Evolutionary conservation across 2,329 filamentous ascomycete genomes (phyloP).

Genomic region (Penicillium sp.): DNA sequence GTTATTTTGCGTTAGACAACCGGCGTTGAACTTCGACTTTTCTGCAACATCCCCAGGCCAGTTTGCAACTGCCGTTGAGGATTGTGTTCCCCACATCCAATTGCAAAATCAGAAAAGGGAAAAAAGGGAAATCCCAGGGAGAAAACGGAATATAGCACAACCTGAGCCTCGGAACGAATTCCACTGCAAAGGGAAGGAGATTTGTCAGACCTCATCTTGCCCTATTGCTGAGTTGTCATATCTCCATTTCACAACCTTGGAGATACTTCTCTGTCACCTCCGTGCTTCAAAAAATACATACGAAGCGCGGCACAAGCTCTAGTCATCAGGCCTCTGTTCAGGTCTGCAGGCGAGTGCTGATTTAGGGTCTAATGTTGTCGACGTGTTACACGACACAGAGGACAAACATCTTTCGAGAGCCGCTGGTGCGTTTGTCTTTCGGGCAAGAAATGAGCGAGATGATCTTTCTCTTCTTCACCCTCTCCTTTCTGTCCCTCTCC

Average conservation of each 20-base stretch:
- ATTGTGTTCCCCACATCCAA: constrained; percentile 22
- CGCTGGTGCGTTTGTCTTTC: constrained; percentile 28
- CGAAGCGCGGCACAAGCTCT: constrained; percentile 8
- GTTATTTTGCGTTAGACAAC: constrained; percentile 12
- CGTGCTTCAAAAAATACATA: background rate
- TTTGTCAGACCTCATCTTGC: background rate
- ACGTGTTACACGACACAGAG: constrained; percentile 34
- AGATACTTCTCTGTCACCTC: background rate
- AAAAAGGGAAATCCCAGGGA: background rate
- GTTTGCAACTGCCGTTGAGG: constrained; percentile 29
- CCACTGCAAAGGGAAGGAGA: background rate
- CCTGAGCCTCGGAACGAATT: constrained; percentile 1
- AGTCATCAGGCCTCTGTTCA: constrained; percentile 21
- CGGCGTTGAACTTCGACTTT: constrained; percentile 8
- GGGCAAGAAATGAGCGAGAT: constrained; percentile 7
- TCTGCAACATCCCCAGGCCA: constrained; percentile 24
- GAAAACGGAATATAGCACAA: constrained; percentile 2
- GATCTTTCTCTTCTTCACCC: constrained; percentile 9
- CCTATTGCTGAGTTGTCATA: background rate
- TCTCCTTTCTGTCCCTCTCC: background rate
- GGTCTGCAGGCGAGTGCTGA: constrained; percentile 24
- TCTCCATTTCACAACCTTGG: background rate
- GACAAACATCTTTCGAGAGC: constrained; percentile 35
- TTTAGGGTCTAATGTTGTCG: constrained; percentile 30
- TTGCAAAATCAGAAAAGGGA: constrained; percentile 10